Percentiles rank a stretch among this genome's conserved stretches.
Evolutionary conservation across 306 rosid species (phyloP).

Genomic region (Canavalia gladiata): DNA sequence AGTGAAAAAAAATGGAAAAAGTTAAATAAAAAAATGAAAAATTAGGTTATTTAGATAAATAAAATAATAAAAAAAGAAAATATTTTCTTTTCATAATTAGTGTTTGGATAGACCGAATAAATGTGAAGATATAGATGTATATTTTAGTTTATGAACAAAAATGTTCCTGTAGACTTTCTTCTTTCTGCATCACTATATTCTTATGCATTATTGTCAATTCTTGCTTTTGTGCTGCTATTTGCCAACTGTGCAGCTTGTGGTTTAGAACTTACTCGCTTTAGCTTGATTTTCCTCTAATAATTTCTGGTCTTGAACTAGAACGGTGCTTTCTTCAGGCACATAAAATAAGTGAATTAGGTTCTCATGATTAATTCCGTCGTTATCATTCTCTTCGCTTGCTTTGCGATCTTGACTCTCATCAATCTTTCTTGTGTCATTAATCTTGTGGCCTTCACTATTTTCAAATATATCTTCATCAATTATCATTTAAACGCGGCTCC

Average conservation of each 20-base stretch:
- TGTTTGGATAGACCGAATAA: too few species aligned
- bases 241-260: slow-evolving; percentile 38
- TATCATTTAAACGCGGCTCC: slow-evolving; percentile 3
- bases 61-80: too few species aligned
- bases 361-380: slow-evolving; percentile 31
- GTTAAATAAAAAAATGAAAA: too few species aligned
- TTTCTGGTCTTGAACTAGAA: slow-evolving; percentile 22
- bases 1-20: too few species aligned
- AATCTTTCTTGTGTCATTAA: slow-evolving; percentile 12
- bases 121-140: too few species aligned
- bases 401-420: slow-evolving; percentile 42
- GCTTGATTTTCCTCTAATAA: slow-evolving; percentile 42
- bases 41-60: too few species aligned
- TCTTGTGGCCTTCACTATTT: slow-evolving; percentile 38
- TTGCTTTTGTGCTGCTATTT: slow-evolving; percentile 42
- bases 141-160: too few species aligned
- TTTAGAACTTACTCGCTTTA: slow-evolving; percentile 14
- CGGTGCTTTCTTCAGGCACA: slow-evolving; percentile 33
- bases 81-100: too few species aligned
- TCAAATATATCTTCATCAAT: slow-evolving; percentile 41
- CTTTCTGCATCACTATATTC: too few species aligned
- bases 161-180: too few species aligned
- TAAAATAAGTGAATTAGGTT: slow-evolving; percentile 22
- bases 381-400: slow-evolving; percentile 27
- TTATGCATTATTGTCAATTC: slow-evolving; percentile 38